Percentiles rank a stretch among this genome's conserved stretches.
phyloP scores from a whole-genome alignment of 2,329 filamentous ascomycete genomes.

The Lomentospora prolificans region DNA sequence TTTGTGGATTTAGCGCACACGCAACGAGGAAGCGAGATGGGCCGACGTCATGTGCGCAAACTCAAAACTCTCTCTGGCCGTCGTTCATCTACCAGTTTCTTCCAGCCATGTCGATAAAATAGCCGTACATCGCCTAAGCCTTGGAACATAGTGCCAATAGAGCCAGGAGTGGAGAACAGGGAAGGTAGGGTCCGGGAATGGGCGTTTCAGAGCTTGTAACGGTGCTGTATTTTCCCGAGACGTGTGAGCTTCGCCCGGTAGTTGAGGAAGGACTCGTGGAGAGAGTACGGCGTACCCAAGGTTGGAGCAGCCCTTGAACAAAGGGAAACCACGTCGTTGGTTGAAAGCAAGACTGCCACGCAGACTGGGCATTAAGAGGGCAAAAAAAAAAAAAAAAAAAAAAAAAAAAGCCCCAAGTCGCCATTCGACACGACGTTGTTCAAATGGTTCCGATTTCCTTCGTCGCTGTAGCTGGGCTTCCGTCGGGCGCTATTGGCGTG shows the following conservation, averaged over 20 bases:
- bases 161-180: not conserved
- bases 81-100: not conserved
- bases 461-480: too few species aligned
- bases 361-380: not conserved
- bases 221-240: not conserved
- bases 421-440: too few species aligned
- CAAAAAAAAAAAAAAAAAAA: not conserved
- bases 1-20: not conserved
- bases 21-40: not conserved
- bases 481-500: too few species aligned
- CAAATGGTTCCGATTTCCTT: too few species aligned
- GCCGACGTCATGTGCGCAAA: not conserved
- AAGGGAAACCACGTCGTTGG: too few species aligned
- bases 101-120: not conserved
- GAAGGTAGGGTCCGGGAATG: not conserved
- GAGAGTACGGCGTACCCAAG: too few species aligned
- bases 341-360: not conserved
- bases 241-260: not conserved
- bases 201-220: not conserved
- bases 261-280: not conserved
- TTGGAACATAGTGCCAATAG: too few species aligned
- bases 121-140: not conserved
- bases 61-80: not conserved
- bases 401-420: too few species aligned
- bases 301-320: too few species aligned